Evolutionary conservation across 352 stramenopile genomes (phyloP).

Genomic region (Bremia lactucae): DNA sequence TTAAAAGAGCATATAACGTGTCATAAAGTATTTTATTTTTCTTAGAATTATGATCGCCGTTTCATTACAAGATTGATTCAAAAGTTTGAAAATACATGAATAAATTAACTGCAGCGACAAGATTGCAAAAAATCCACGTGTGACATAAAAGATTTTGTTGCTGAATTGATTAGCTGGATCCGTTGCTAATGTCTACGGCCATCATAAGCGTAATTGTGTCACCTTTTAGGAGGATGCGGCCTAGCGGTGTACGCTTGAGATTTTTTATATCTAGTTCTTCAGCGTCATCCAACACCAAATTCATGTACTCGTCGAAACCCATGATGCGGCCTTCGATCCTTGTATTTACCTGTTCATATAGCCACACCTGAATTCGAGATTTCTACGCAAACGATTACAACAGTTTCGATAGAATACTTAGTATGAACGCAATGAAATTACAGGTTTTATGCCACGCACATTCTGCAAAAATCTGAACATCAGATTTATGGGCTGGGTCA

Average conservation of each 20-base stretch:
- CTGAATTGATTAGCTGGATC: constrained; percentile 23
- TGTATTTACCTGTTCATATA: constrained; percentile 99
- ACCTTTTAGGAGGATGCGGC: constrained; percentile 98
- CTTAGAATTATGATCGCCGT: no score
- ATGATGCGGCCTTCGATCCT: constrained; percentile 99
- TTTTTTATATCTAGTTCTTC: constrained; percentile 94
- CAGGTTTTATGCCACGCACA: constrained; percentile 35
- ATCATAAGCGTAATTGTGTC: constrained; percentile 99
- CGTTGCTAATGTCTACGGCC: constrained; percentile 43
- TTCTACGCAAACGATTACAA: constrained; percentile 50
- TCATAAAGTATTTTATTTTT: constrained; percentile 16
- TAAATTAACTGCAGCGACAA: constrained; percentile 3
- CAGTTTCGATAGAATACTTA: not conserved
- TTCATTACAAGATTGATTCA: no score
- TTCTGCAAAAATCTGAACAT: constrained; percentile 99
- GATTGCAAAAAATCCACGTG: constrained; percentile 6
- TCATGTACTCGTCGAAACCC: constrained; percentile 99
- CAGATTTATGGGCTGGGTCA: constrained; percentile 99
- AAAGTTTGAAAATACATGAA: not conserved
- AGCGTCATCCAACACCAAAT: constrained; percentile 97
- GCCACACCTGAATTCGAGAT: constrained; percentile 96
- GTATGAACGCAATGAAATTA: not conserved
- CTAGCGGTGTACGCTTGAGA: constrained; percentile 88
- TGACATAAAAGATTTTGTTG: constrained; percentile 17
- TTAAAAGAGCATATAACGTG: constrained; percentile 38